Percentiles rank a stretch among this genome's conserved stretches.
Evolutionary conservation across 2,329 filamentous ascomycete species (phyloP).

Genomic region (Cladophialophora exuberans): DNA sequence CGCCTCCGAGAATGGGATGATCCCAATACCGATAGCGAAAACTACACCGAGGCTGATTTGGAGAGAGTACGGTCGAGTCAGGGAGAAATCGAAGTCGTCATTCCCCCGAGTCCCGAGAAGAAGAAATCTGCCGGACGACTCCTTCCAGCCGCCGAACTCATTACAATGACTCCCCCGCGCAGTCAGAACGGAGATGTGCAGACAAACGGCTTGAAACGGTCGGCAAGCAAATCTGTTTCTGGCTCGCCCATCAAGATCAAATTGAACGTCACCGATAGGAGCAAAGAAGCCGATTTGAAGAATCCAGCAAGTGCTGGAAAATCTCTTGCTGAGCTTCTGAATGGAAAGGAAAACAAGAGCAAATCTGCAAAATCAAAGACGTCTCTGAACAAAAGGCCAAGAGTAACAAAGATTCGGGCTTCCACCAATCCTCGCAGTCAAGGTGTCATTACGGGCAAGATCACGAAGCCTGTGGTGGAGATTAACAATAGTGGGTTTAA

Average conservation of each 20-base stretch:
- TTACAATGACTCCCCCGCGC: conserved; percentile 45
- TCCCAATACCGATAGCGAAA: conserved; percentile 43
- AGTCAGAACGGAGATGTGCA: conserved; percentile 38
- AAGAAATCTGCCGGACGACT: conserved; percentile 27
- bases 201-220: neutral
- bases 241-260: conserved; percentile 24
- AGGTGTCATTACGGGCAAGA: conserved; percentile 20
- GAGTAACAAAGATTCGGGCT: conserved; percentile 20
- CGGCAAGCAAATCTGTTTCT: conserved; percentile 1
- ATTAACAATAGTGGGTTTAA: conserved; percentile 16
- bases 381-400: conserved; percentile 25
- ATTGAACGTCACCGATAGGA: conserved; percentile 26
- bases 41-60: conserved; percentile 50
- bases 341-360: conserved; percentile 29
- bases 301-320: conserved; percentile 32
- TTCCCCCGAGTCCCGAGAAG: conserved; percentile 43
- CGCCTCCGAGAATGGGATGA: conserved; percentile 64
- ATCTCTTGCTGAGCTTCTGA: conserved; percentile 31
- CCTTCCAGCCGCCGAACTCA: conserved; percentile 14
- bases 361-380: conserved; percentile 25
- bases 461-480: conserved; percentile 26
- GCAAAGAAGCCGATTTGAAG: conserved; percentile 32
- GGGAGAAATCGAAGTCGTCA: conserved; percentile 44
- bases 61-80: conserved; percentile 47
- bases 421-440: conserved; percentile 18